These are phyloP conservation scores for Vitis riparia DNA, from an alignment of 164 flowering plant species.

Conservation along the genomic window DNA sequence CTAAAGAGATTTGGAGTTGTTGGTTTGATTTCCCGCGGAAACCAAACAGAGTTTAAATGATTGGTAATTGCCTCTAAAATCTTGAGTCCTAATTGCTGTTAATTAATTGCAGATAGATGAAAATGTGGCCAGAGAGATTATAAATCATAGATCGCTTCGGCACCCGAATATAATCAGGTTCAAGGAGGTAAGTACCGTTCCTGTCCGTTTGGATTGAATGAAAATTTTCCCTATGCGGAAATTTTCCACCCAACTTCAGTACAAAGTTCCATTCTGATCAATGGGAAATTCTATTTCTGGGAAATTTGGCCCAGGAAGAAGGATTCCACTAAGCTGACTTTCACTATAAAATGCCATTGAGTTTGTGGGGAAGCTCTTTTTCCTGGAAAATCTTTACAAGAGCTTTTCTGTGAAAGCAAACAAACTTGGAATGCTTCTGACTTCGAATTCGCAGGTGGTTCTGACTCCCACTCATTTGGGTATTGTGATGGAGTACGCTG, in stretches of 20 bases:
- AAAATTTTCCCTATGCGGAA: too few species aligned
- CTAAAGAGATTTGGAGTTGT: too few species aligned
- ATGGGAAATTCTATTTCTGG: too few species aligned
- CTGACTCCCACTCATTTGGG: constrained; percentile 78
- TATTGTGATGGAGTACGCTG: constrained; percentile 90
- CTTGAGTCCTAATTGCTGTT: neutral
- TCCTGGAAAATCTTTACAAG: too few species aligned
- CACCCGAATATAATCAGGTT: constrained; percentile 57
- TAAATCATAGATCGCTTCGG: constrained; percentile 54
- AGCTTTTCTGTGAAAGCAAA: too few species aligned
- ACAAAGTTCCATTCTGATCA: too few species aligned
- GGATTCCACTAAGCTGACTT: too few species aligned
- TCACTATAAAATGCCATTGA: too few species aligned
- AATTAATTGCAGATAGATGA: constrained; percentile 45
- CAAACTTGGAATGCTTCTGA: neutral
- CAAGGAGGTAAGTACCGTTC: constrained; percentile 32
- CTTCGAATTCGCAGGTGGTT: constrained; percentile 48
- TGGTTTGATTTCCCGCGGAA: too few species aligned
- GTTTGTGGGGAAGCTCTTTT: neutral
- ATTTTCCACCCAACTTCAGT: too few species aligned
- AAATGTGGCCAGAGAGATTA: constrained; percentile 60
- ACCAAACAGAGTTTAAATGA: too few species aligned
- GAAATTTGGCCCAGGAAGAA: too few species aligned
- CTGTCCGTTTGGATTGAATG: neutral
- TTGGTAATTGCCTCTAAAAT: neutral